A percentile compares a stretch with the other conserved stretches of the same genome.
Evolutionary conservation across 164 flowering plant species (phyloP).

Genomic region (Macadamia tetraphylla): DNA sequence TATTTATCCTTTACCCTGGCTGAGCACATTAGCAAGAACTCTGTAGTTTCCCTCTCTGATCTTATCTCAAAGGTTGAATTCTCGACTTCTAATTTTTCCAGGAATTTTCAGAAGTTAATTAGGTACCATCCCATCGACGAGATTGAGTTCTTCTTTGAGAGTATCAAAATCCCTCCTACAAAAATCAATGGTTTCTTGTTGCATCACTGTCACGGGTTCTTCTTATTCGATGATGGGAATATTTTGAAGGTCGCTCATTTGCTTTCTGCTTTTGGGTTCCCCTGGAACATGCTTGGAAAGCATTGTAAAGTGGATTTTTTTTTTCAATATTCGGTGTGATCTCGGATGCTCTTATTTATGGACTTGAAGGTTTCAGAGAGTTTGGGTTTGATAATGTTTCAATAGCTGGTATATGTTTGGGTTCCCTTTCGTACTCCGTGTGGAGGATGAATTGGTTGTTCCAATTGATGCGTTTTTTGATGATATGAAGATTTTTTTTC

Average conservation of each 20-base stretch:
- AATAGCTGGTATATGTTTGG: slow-evolving; percentile 49
- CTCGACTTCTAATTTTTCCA: slow-evolving; percentile 28
- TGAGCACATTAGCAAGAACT: too few species aligned
- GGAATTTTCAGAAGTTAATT: slow-evolving; percentile 34
- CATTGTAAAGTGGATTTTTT: slow-evolving; percentile 35
- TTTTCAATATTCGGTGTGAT: slow-evolving; percentile 32
- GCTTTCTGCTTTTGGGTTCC: slow-evolving; percentile 50
- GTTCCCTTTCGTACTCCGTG: slow-evolving; percentile 49
- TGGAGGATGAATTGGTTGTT: slow-evolving; percentile 15
- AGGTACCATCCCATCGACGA: slow-evolving; percentile 70
- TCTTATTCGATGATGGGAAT: too few species aligned
- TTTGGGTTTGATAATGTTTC: slow-evolving; percentile 9
- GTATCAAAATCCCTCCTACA: too few species aligned
- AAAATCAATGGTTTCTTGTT: too few species aligned
- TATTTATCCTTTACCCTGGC: too few species aligned
- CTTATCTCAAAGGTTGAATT: too few species aligned
- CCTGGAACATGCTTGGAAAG: slow-evolving; percentile 59
- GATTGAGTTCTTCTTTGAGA: slow-evolving; percentile 7
- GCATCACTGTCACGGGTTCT: too few species aligned
- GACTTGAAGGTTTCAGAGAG: slow-evolving; percentile 25
- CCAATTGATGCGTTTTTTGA: slow-evolving; percentile 33
- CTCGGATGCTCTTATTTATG: slow-evolving; percentile 17
- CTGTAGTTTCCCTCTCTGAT: too few species aligned
- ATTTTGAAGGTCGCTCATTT: background rate
- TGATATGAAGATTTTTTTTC: slow-evolving; percentile 46